Evolutionary conservation across 176 grass and related monocot species (phyloP).

Genomic region (Phoenix roebelenii): DNA sequence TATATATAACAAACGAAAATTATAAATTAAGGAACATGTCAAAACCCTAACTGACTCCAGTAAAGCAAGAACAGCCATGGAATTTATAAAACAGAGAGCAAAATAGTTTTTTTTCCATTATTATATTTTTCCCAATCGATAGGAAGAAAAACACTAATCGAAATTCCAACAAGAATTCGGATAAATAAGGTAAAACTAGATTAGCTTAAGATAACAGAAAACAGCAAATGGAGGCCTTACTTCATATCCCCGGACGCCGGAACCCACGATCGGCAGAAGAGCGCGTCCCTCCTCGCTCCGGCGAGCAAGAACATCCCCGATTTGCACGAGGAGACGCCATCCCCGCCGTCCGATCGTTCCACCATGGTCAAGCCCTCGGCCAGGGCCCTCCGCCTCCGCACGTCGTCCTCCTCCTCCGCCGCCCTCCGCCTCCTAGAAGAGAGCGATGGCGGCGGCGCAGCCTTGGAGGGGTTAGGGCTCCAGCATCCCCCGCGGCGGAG

Average conservation of each 20-base stretch:
- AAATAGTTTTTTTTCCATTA: too few relatives aligned
- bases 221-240: conserved; percentile 26
- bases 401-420: conserved; percentile 37
- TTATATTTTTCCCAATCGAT: too few relatives aligned
- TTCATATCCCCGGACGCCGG: conserved; percentile 47
- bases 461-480: background rate
- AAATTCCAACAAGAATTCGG: too few relatives aligned
- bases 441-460: background rate
- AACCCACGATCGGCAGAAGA: conserved; percentile 79
- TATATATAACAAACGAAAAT: too few relatives aligned
- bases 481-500: conserved; percentile 15
- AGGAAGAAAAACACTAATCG: background rate
- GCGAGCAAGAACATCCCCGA: conserved; percentile 43
- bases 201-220: too few relatives aligned
- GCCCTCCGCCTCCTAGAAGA: background rate
- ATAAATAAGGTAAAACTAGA: too few relatives aligned
- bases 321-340: background rate
- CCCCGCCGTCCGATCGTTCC: conserved; percentile 2
- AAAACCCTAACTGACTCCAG: too few relatives aligned
- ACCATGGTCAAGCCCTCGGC: conserved; percentile 30
- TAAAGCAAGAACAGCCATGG: too few relatives aligned
- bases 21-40: too few relatives aligned
- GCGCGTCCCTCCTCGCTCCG: conserved; percentile 59
- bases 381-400: conserved; percentile 22
- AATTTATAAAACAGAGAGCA: too few relatives aligned